Base-by-base conservation (phyloP, 805 yeast species). In the Candida insectorum region DNA sequence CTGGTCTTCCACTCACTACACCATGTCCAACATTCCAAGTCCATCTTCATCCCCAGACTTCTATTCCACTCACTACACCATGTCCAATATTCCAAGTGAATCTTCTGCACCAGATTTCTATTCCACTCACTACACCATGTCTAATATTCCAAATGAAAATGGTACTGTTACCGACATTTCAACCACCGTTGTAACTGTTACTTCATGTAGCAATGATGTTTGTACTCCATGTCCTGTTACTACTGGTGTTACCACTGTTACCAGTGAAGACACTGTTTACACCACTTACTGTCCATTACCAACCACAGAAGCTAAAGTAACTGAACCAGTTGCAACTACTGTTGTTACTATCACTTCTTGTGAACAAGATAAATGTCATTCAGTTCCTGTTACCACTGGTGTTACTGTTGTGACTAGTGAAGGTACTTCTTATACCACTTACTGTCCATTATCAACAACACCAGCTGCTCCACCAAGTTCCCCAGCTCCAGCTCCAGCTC, bases 331-430 rank as follows among this genome's bases (percentile, higher is more conserved):
- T 9, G 34, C 45, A 36, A 55, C 60, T 33, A 54, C 63, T 18
- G 56, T 58, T 30, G 46, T 59, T 25, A 60, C 65, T 37, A 47
- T 58, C 41, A 60, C 68, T 29, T 55, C 65, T 22, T 62, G 69
- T 45, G 43, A 52, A 9, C 51, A 50, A 36, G 27, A 58, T 46
- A 43, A 37, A 33, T 63, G 69, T 47, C 25, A 39, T n/a, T 40
- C 48, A 24, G 43, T 33, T 16, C 47, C 56, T 19, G 56, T 52
- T 30, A 58, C 63, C 43, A 60, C 65, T 30, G 64, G 63, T 49
- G 38, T 57, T 25, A 58, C 62, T 44, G 56, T 62, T 28, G 52
- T 58, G 37, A 58, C 60, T 38, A 51, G 47, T 32, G 43, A 45
- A 30, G 41, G 39, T 26, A 54, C 62, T 28, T 43, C 42, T 24